A percentile compares a stretch with the other conserved stretches of the same genome.
These are phyloP conservation scores for Pyrenophora tritici-repentis DNA, from an alignment of 2,329 filamentous ascomycete species.

Conservation along the genomic window DNA sequence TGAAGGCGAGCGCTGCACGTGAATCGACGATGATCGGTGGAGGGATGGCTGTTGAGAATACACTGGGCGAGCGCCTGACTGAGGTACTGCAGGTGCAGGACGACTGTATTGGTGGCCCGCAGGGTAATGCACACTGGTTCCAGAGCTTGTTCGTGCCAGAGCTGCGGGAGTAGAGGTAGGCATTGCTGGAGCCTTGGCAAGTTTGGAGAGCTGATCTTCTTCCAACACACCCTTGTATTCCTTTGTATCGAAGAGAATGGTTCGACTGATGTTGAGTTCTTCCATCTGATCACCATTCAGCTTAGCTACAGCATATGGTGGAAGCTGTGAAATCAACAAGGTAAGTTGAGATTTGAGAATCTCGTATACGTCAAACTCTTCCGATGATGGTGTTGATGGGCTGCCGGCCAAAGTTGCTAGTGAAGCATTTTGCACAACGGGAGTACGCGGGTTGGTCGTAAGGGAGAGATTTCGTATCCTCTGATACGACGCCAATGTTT, in stretches of 20 bases:
- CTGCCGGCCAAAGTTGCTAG: conserved; percentile 61
- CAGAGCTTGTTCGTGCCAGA: conserved; percentile 33
- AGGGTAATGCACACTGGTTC: conserved; percentile 38
- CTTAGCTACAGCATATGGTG: conserved; percentile 84
- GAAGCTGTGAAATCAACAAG: conserved; percentile 74
- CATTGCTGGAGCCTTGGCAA: conserved; percentile 49
- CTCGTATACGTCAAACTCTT: conserved; percentile 67
- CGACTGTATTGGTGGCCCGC: conserved; percentile 40
- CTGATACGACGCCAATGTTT: conserved; percentile 78
- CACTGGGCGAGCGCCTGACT: conserved; percentile 36
- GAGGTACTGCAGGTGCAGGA: conserved; percentile 30
- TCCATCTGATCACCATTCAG: conserved; percentile 84
- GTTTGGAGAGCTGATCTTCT: conserved; percentile 68
- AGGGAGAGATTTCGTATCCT: conserved; percentile 75
- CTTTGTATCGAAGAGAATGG: conserved; percentile 72
- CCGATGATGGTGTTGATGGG: conserved; percentile 66
- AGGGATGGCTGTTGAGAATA: conserved; percentile 44
- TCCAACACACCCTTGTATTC: conserved; percentile 82
- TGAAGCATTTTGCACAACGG: conserved; percentile 69
- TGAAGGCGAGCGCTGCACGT: conserved; percentile 43
- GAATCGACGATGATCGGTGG: conserved; percentile 45
- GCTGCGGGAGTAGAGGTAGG: conserved; percentile 35
- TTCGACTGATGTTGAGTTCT: conserved; percentile 80
- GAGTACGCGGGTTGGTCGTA: conserved; percentile 67
- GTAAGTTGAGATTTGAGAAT: conserved; percentile 75